These are phyloP conservation scores for Pseudevernia furfuracea DNA, from an alignment of 495 filamentous ascomycete genomes.

Conservation along the genomic window DNA sequence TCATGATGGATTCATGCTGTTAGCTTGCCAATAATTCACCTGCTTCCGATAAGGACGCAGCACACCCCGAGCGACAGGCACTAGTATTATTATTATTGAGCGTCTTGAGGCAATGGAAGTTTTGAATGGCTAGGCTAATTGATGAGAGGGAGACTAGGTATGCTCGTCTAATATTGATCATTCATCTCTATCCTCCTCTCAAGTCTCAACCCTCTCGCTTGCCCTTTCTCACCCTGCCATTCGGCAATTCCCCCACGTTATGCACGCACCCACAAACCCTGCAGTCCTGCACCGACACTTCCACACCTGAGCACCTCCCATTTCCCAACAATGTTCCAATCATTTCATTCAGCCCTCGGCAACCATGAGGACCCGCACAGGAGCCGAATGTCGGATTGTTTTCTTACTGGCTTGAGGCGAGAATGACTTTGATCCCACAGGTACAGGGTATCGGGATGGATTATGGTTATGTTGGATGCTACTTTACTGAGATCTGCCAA, in stretches of 20 bases:
- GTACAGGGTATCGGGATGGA: not conserved
- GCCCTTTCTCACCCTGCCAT: constrained; percentile 1
- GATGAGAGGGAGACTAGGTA: not conserved
- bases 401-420: not conserved
- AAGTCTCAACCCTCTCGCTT: not conserved
- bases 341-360: not conserved
- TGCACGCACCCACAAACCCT: constrained; percentile 3
- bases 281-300: not conserved
- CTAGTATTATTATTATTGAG: too few species aligned
- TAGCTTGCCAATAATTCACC: not conserved
- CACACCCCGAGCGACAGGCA: not conserved
- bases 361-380: not conserved
- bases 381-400: not conserved
- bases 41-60: not conserved
- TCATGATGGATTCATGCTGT: not conserved
- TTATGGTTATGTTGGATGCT: not conserved
- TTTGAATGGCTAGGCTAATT: not conserved
- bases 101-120: too few species aligned
- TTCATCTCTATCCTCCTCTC: too few species aligned
- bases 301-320: too few species aligned
- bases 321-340: too few species aligned
- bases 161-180: too few species aligned
- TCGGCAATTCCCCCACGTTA: constrained; percentile 3
- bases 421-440: not conserved
- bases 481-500: not conserved